These are phyloP conservation scores for Lentinus tigrinus DNA, from an alignment of 768 basidiomycete species.

Conservation along the genomic window DNA sequence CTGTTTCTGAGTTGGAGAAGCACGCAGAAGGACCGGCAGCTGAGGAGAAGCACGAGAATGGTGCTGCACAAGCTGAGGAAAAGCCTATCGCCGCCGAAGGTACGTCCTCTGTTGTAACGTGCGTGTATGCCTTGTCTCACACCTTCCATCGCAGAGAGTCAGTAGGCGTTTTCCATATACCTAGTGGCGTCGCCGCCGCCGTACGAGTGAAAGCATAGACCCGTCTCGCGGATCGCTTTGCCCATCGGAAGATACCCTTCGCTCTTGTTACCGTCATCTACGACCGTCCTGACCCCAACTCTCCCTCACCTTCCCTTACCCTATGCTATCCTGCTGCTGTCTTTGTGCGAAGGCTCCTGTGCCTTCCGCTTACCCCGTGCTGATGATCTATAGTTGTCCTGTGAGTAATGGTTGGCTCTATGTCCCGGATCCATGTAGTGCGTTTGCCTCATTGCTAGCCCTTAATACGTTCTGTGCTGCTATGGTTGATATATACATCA, in stretches of 20 bases:
- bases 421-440: conserved; percentile 13
- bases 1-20: not conserved
- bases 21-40: not conserved
- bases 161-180: conserved; percentile 6
- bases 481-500: conserved; percentile 1
- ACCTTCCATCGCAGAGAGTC: not conserved
- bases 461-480: not conserved
- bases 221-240: not conserved
- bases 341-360: not conserved
- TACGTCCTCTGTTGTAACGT: not conserved
- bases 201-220: conserved; percentile 10
- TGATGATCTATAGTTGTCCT: not conserved
- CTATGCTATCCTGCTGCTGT: conserved; percentile 9
- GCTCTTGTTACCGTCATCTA: not conserved
- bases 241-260: conserved; percentile 15
- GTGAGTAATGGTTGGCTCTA: not conserved
- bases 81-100: conserved; percentile 8
- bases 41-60: not conserved
- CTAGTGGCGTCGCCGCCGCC: not conserved
- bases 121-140: too few species aligned
- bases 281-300: not conserved
- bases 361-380: not conserved
- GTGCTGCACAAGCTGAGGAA: not conserved
- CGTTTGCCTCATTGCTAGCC: not conserved
- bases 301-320: not conserved